These are phyloP conservation scores for Platanthera guangdongensis DNA, from an alignment of 106 monocot species.

Conservation along the genomic window DNA sequence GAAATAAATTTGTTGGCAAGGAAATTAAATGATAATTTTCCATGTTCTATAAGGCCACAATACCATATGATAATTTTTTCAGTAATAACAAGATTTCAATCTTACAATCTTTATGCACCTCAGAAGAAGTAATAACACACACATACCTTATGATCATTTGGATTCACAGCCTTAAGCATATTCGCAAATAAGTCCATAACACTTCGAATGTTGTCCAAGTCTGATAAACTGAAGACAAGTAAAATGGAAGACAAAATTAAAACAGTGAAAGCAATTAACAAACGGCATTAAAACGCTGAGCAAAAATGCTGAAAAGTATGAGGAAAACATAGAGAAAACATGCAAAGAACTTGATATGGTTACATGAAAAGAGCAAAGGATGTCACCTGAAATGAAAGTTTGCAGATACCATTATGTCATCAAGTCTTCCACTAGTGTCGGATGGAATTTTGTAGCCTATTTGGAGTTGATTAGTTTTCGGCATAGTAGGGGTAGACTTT, in stretches of 20 bases:
- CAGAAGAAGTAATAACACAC: not conserved
- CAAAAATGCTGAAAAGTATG: not conserved
- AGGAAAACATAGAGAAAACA: not conserved
- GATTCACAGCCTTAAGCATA: constrained; percentile 60
- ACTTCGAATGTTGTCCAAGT: constrained; percentile 40
- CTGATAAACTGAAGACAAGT: constrained; percentile 34
- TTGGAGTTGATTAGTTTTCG: constrained; percentile 14
- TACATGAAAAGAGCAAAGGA: not conserved
- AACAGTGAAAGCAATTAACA: not conserved
- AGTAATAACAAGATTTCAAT: not conserved
- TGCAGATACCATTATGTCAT: constrained; percentile 46
- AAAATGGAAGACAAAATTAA: not conserved
- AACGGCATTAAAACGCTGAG: not conserved
- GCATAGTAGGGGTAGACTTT: constrained; percentile 26
- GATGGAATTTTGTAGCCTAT: constrained; percentile 25
- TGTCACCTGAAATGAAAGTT: constrained; percentile 50
- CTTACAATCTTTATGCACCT: not conserved
- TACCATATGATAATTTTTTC: not conserved
- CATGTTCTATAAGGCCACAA: not conserved
- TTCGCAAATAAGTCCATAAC: constrained; percentile 56
- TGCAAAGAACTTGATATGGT: not conserved
- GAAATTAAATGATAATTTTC: not conserved
- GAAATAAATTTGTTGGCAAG: not conserved
- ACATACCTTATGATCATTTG: constrained; percentile 39
- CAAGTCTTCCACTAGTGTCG: constrained; percentile 23